Base-by-base conservation (phyloP, 192 early-diverging fungal genomes). In the Phlyctochytrium planicorne region DNA sequence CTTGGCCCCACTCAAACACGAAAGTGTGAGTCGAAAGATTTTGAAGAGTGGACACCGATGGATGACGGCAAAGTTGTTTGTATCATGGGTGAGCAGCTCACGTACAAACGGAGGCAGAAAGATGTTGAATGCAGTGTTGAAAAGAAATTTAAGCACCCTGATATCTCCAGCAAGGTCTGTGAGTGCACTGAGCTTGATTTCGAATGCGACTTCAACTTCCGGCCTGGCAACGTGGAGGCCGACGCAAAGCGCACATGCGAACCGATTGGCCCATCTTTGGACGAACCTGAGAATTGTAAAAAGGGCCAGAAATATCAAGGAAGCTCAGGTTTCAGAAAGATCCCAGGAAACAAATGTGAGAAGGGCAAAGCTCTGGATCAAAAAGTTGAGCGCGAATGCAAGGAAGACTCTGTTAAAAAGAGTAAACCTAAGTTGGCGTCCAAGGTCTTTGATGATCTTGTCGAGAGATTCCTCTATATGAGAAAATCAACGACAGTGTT, bases 161-260 rank as follows among this genome's bases (percentile, higher is more conserved):
- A 80, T 3, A 70, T 83, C 27, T 76, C 77, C 23, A 71, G 78
- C 52, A 73, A 30, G 4, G 25, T 36, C 3, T 98, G 97, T 71
- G 67, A 73, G 6, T 98, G 97, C 78, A 84, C 89, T 0, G 79
- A 73, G 25, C 80, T 84, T 53, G 97, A 98, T 76, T 98, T 87
- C 75, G 97, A 97, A 77, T 98, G 97, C 73, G 95, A 98, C 75
- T 90, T 85, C 66, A 88, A 93, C 70, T 97, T 84, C 77, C 78
- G 83, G 12, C 84, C 76, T 20, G 71, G 82, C 25, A 65, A 65
- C 0, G 66, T 75, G 27, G 83, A 83, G 17, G 70, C 70, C n/a
- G 34, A 50, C 34, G 59, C 17, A 32, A 59, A 32, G 6, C 50
- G 47, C 23, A 12, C 34, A 2, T 97, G 95, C 75, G 75, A 83